These are phyloP conservation scores for Nicotiana noctiflora DNA, from an alignment of 257 asterid species.

Conservation along the genomic window DNA sequence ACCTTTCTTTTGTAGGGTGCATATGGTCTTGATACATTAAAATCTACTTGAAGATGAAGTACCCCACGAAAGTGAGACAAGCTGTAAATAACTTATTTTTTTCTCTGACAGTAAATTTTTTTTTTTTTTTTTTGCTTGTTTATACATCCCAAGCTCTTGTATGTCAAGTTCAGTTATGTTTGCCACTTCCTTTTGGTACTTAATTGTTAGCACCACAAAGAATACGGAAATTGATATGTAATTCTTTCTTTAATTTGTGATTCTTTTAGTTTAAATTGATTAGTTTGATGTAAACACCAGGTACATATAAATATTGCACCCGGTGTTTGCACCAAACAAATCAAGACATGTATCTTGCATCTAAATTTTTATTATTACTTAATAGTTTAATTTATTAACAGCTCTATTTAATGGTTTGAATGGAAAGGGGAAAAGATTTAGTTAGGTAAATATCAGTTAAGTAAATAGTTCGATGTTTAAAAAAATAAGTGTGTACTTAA, in stretches of 20 bases:
- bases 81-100: slow-evolving; percentile 3
- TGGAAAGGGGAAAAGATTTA: too few species aligned
- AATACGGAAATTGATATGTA: neutral
- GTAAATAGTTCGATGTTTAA: too few species aligned
- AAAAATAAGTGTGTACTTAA: too few species aligned
- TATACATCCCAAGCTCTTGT: neutral
- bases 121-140: neutral
- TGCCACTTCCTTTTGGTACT: neutral
- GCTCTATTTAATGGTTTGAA: too few species aligned
- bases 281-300: neutral
- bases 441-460: too few species aligned
- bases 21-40: slow-evolving; percentile 57
- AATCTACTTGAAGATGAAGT: slow-evolving; percentile 37
- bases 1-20: slow-evolving; percentile 34
- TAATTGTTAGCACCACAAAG: neutral
- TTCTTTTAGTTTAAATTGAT: neutral
- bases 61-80: neutral
- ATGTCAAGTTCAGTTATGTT: neutral
- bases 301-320: neutral
- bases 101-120: neutral
- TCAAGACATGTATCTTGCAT: neutral
- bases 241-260: neutral
- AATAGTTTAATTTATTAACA: too few species aligned
- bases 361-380: neutral
- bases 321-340: neutral